Percentiles rank a stretch among this genome's conserved stretches.
Evolutionary conservation across 2,329 filamentous ascomycete genomes (phyloP).

Genomic region (Exophiala calicioides): DNA sequence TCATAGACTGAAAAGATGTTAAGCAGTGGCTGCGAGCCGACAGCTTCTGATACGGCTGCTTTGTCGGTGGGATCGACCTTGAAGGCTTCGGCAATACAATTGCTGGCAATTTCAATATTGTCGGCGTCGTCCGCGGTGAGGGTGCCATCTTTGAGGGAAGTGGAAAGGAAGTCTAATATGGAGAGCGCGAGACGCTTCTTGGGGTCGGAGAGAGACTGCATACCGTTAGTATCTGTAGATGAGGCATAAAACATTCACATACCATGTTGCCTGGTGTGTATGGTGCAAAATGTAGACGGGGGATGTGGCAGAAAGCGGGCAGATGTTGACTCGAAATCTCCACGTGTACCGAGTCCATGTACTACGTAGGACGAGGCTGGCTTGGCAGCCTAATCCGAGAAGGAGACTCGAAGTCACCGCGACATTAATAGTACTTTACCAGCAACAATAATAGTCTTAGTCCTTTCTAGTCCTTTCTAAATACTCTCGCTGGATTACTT

Average conservation of each 20-base stretch:
- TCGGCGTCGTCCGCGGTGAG: constrained; percentile 85
- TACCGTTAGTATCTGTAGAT: background rate
- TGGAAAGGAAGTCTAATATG: constrained; percentile 91
- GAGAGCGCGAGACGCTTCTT: constrained; percentile 92
- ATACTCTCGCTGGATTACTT: too few species aligned
- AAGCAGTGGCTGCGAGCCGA: constrained; percentile 83
- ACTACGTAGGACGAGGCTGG: too few species aligned
- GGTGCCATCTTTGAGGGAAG: constrained; percentile 83
- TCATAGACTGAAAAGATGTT: constrained; percentile 96
- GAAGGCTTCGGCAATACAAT: constrained; percentile 94
- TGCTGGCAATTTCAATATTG: constrained; percentile 88
- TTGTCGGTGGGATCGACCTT: constrained; percentile 84
- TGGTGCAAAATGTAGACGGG: background rate
- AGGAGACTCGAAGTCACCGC: too few species aligned
- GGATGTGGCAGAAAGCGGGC: background rate
- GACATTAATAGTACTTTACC: too few species aligned
- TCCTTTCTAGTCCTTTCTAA: too few species aligned
- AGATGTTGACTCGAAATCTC: too few species aligned
- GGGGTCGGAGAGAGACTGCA: constrained; percentile 45
- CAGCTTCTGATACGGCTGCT: constrained; percentile 70
- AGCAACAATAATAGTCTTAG: too few species aligned
- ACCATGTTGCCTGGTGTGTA: constrained; percentile 6
- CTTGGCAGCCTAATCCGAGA: too few species aligned
- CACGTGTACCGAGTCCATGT: too few species aligned
- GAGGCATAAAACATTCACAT: background rate